A percentile compares a stretch with the other conserved stretches of the same genome.
phyloP scores from a whole-genome alignment of 768 basidiomycete species.

The Tricholoma sp. region DNA sequence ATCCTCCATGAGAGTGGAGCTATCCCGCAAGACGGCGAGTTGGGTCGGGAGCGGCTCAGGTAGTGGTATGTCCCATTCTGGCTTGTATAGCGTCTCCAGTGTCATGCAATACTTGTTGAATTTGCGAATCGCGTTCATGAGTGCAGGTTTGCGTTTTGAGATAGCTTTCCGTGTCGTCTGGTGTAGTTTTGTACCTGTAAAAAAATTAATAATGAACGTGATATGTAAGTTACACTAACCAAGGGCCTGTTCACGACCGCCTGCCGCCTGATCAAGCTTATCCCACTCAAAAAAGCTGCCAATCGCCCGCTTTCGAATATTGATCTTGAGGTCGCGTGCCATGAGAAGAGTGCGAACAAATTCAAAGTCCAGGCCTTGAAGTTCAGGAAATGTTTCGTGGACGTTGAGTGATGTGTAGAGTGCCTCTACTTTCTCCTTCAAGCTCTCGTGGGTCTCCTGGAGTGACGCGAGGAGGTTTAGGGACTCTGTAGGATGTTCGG shows the following conservation, averaged over 20 bases:
- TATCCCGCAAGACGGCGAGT: conserved; percentile 18
- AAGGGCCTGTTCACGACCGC: conserved; percentile 2
- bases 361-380: conserved; percentile 21
- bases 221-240: neutral
- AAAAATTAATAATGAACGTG: neutral
- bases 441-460: conserved; percentile 11
- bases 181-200: conserved; percentile 24
- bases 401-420: conserved; percentile 32
- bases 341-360: conserved; percentile 28
- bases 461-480: conserved; percentile 15
- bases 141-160: conserved; percentile 18
- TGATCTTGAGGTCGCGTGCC: conserved; percentile 34
- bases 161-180: conserved; percentile 24
- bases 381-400: conserved; percentile 25
- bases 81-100: conserved; percentile 10
- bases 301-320: conserved; percentile 27
- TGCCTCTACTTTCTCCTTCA: conserved; percentile 21
- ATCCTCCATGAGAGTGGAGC: conserved; percentile 27
- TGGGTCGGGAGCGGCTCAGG: conserved; percentile 25
- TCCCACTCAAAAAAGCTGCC: conserved; percentile 34
- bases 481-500: neutral
- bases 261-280: conserved; percentile 14
- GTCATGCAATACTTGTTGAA: conserved; percentile 24
- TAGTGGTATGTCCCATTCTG: conserved; percentile 25
- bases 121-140: conserved; percentile 18